Base-by-base conservation (phyloP, 2,329 filamentous ascomycete species). In the Saccharata proteae region DNA sequence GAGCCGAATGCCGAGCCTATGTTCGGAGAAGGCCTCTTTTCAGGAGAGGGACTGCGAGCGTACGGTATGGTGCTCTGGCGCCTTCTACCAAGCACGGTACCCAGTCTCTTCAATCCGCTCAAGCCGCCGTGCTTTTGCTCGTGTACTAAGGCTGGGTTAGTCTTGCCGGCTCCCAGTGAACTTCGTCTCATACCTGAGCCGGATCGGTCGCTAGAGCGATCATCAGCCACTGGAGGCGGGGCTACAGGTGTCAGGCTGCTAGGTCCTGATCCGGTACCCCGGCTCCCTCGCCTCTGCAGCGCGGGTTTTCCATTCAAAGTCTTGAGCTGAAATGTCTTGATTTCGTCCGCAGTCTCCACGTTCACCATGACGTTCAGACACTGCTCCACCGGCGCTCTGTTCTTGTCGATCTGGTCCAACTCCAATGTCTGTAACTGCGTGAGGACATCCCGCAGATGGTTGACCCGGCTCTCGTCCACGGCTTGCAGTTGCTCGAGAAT, bases 391-490 rank as follows among this genome's bases (percentile, higher is more conserved):
- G 77, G 74, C 37, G 74, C 64, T 39, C 83, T 74, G 38, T 70
- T 77, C 35, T 80, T 72, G 54, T 93, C 81, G 11, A 88, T 75
- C 43, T 82, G 75, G 50, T 98, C 90, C 16, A 83, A 73, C 54
- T 96, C 88, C 51, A 93, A 80, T 0, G 90, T 98, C 55, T 93
- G 78, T 45, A 88, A 80, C 48, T 94, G 86, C 1, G 90, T 96
- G 38, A 98, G 69, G 23, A 82, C 72, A 55, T 96, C 88, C 39
- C 88, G 80, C 37, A 98, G 66, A 48, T 92, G 80, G 54, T 94
- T 93, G 43, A 92, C 65, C 34, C 90, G 75, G 44, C 73, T 77
- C 61, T 98, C 90, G 50, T 98, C 90, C 18, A 92, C 64, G 5
- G 82, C 79, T 54, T 98, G 90, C 16, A 98, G 71, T 38, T 78